A percentile compares a stretch with the other conserved stretches of the same genome.
phyloP scores from a whole-genome alignment of 2,329 filamentous ascomycete genomes.

The Claviceps quebecensis region DNA sequence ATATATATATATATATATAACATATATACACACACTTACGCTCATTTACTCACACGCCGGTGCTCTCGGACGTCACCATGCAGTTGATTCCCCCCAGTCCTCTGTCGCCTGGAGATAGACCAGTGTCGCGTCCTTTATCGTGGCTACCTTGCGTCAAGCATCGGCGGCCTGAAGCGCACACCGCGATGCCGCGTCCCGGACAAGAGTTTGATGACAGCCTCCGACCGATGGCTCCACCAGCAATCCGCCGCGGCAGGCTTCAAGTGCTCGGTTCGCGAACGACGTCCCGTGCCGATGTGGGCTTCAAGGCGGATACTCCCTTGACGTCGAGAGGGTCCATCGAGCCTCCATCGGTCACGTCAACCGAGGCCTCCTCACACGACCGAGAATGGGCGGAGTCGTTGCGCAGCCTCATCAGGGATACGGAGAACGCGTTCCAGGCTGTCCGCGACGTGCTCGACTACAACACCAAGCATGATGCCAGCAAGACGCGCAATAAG shows the following conservation, averaged over 20 bases:
- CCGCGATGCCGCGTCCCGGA: constrained; percentile 18
- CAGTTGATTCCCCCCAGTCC: no score
- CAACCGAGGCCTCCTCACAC: not conserved
- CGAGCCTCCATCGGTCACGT: not conserved
- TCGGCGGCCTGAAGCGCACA: constrained; percentile 6
- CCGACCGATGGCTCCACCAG: constrained; percentile 8
- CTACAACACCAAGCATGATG: constrained; percentile 20
- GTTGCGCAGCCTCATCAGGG: constrained; percentile 31
- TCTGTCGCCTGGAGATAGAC: not conserved
- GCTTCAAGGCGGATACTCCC: not conserved
- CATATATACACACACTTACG: not conserved
- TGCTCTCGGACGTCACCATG: no score
- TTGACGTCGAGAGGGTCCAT: not conserved
- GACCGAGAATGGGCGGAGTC: constrained; percentile 19
- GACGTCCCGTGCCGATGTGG: not conserved
- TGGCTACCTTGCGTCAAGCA: constrained; percentile 12
- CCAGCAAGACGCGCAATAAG: constrained; percentile 4
- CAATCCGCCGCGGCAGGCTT: not conserved
- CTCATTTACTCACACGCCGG: not conserved
- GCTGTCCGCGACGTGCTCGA: constrained; percentile 27
- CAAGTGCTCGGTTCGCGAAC: not conserved
- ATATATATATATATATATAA: not conserved
- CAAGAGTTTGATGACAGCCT: constrained; percentile 20
- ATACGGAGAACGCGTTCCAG: constrained; percentile 37
- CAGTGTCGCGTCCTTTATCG: constrained; percentile 4